These are phyloP conservation scores for Erythrophleum ivorense DNA, from an alignment of 331 rosid genomes.

Conservation along the genomic window DNA sequence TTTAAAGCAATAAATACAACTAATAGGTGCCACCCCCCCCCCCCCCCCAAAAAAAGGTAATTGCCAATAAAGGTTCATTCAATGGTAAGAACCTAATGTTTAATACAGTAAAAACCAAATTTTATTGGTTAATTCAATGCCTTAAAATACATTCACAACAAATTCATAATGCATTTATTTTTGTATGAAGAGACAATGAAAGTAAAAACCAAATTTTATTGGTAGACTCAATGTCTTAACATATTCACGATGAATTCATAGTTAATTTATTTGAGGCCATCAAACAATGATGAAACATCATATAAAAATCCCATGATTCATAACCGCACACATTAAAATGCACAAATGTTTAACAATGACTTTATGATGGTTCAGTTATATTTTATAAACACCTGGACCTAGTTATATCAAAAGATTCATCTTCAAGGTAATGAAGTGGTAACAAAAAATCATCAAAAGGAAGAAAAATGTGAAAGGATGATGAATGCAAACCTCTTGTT, in stretches of 20 bases:
- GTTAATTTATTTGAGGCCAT: background rate
- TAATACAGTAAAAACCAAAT: no score
- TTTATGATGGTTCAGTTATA: background rate
- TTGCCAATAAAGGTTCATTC: no score
- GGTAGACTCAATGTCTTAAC: background rate
- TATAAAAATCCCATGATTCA: background rate
- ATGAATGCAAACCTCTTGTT: constrained; percentile 79
- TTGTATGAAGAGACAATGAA: background rate
- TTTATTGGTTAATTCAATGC: no score
- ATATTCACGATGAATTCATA: background rate
- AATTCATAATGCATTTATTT: background rate
- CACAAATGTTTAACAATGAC: background rate
- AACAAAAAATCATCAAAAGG: constrained; percentile 22
- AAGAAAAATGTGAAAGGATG: constrained; percentile 22
- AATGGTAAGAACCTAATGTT: no score
- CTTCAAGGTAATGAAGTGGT: constrained; percentile 10
- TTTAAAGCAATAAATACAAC: no score
- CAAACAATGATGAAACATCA: background rate
- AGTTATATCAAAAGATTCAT: background rate
- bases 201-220: background rate
- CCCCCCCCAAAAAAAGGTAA: no score
- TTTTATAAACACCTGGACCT: background rate
- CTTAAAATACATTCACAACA: background rate
- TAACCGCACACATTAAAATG: background rate
- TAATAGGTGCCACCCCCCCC: no score